Conservation (phyloP, 768 basidiomycete species). For the Termitomyces sp. region DNA sequence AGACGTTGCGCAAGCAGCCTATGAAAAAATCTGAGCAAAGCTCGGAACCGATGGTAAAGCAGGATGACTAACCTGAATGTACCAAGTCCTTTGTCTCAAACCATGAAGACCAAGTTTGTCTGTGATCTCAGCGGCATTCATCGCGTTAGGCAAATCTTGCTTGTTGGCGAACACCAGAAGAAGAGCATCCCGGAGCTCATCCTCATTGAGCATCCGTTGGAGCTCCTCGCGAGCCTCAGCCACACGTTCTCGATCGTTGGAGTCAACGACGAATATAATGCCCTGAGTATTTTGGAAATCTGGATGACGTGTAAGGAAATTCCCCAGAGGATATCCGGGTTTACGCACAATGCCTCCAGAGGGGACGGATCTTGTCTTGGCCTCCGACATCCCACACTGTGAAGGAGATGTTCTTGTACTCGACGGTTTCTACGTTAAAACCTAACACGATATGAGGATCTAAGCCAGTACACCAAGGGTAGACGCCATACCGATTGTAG, state of each 20-base stretch:
- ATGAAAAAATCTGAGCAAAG: slow-evolving; percentile 11
- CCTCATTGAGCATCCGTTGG: slow-evolving; percentile 99
- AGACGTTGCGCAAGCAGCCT: slow-evolving; percentile 98
- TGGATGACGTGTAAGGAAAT: slow-evolving; percentile 27
- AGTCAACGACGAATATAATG: slow-evolving; percentile 99
- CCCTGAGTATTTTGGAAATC: slow-evolving; percentile 99
- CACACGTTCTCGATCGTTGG: slow-evolving; percentile 99
- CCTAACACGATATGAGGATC: slow-evolving; percentile 45
- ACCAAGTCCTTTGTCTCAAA: slow-evolving; percentile 96
- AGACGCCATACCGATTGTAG: slow-evolving; percentile 84
- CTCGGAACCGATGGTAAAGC: slow-evolving; percentile 6
- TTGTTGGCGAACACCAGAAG: slow-evolving; percentile 99
- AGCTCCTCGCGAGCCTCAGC: slow-evolving; percentile 98
- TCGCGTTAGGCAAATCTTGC: slow-evolving; percentile 99
- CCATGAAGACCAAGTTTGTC: slow-evolving; percentile 99
- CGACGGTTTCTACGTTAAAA: slow-evolving; percentile 99
- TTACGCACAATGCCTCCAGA: slow-evolving; percentile 98
- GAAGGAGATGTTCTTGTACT: slow-evolving; percentile 99
- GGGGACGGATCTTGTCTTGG: slow-evolving; percentile 99
- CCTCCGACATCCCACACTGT: slow-evolving; percentile 99
- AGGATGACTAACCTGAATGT: slow-evolving; percentile 70
- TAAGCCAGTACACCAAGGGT: slow-evolving; percentile 6
- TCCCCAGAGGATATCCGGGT: slow-evolving; percentile 11
- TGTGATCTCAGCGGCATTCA: slow-evolving; percentile 99
- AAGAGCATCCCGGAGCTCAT: slow-evolving; percentile 97